phyloP scores from a whole-genome alignment of 331 rosid species.

The Acacia pycnantha region DNA sequence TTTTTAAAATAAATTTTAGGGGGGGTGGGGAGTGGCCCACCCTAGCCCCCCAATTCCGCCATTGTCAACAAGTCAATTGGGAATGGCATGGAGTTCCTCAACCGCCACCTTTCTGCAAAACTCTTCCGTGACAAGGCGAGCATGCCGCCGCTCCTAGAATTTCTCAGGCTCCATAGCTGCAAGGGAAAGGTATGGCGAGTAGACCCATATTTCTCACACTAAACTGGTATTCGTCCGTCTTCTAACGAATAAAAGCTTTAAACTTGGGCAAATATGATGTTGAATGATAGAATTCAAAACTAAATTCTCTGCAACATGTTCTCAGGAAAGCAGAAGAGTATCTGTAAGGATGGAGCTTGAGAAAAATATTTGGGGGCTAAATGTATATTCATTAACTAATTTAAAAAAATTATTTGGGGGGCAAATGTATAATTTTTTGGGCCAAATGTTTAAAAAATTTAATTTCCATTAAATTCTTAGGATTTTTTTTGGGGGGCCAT shows the following conservation, averaged over 20 bases:
- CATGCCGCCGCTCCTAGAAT: slow-evolving; percentile 85
- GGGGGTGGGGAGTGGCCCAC: no score
- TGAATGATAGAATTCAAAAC: slow-evolving; percentile 80
- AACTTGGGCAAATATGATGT: slow-evolving; percentile 71
- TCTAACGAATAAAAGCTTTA: slow-evolving; percentile 15
- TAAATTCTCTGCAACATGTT: slow-evolving; percentile 70
- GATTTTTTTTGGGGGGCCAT: no score
- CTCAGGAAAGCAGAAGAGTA: slow-evolving; percentile 85
- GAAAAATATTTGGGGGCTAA: no score
- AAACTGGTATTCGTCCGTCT: neutral
- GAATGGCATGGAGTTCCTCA: slow-evolving; percentile 95
- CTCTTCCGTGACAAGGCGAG: slow-evolving; percentile 97
- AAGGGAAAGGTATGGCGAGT: slow-evolving; percentile 69
- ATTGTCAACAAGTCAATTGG: slow-evolving; percentile 96
- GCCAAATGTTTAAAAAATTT: no score
- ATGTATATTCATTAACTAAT: no score
- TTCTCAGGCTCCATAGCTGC: slow-evolving; percentile 83
- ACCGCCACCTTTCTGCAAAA: slow-evolving; percentile 95
- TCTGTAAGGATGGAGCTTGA: no score
- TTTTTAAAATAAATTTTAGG: no score
- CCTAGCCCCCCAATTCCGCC: no score
- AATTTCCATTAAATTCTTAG: no score
- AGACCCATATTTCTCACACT: neutral
- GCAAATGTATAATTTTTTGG: no score
- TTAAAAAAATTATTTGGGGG: no score